Evolutionary conservation across 2,329 filamentous ascomycete species (phyloP).

Genomic region (Ophiocordyceps robertsii): DNA sequence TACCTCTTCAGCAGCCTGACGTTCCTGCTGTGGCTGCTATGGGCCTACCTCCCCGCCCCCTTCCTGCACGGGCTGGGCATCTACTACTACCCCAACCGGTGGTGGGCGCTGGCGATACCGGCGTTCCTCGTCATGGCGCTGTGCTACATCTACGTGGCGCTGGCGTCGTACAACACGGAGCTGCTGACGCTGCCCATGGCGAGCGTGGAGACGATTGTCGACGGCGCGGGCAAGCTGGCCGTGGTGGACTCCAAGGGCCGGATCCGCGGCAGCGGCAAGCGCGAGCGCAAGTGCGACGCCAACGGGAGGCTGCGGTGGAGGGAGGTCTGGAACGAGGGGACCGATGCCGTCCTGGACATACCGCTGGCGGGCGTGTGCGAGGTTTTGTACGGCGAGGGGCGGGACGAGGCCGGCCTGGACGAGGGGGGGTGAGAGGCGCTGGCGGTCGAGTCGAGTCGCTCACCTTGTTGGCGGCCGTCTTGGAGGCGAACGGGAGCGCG

Average conservation of each 20-base stretch:
- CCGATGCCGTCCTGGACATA: slow-evolving; percentile 94
- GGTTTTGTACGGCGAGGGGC: slow-evolving; percentile 65
- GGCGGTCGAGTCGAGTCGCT: not conserved
- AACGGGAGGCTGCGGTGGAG: slow-evolving; percentile 52
- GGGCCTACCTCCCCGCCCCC: slow-evolving; percentile 84
- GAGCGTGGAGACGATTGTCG: slow-evolving; percentile 79
- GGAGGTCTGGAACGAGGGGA: slow-evolving; percentile 78
- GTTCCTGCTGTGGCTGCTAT: slow-evolving; percentile 61
- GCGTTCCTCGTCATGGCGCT: slow-evolving; percentile 80
- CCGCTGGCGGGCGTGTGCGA: slow-evolving; percentile 92
- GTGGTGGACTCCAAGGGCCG: slow-evolving; percentile 60
- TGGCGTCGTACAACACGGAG: slow-evolving; percentile 82
- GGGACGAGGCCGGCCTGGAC: slow-evolving; percentile 13
- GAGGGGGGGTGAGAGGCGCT: slow-evolving; percentile 4
- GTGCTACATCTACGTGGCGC: slow-evolving; percentile 85
- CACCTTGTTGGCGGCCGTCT: too few species aligned
- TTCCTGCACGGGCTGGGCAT: slow-evolving; percentile 89
- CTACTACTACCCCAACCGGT: slow-evolving; percentile 91
- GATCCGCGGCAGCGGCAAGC: slow-evolving; percentile 22
- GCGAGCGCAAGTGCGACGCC: slow-evolving; percentile 22
- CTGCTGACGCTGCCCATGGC: slow-evolving; percentile 71
- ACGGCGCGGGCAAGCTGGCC: slow-evolving; percentile 77
- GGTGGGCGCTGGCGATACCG: slow-evolving; percentile 92
- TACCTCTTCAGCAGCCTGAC: slow-evolving; percentile 78
- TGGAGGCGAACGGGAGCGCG: too few species aligned